A percentile compares a stretch with the other conserved stretches of the same genome.
Evolutionary conservation across 2,329 filamentous ascomycete species (phyloP).

Genomic region (Alternaria postmessia): DNA sequence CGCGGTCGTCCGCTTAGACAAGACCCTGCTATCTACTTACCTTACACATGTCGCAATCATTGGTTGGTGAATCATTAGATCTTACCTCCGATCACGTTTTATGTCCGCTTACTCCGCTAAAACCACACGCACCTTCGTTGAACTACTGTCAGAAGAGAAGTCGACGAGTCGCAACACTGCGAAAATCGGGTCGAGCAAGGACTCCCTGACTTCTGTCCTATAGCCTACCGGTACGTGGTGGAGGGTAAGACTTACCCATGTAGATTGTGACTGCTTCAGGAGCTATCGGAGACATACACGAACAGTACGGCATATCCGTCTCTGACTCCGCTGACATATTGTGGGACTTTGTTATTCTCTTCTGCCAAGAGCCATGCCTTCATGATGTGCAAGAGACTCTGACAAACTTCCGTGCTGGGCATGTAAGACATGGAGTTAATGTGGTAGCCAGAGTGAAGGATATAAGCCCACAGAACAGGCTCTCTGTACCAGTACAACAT

Average conservation of each 20-base stretch:
- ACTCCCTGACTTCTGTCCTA: not conserved
- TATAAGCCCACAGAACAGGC: not conserved
- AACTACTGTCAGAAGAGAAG: not conserved
- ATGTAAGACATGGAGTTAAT: conserved; percentile 1
- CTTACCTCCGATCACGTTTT: conserved; percentile 3
- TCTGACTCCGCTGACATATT: not conserved
- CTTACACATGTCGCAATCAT: not conserved
- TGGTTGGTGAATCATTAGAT: not conserved
- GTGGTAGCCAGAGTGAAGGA: not conserved
- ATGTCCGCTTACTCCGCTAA: conserved; percentile 16
- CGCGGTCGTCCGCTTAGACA: not conserved
- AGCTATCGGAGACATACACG: not conserved
- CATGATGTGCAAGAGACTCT: not conserved
- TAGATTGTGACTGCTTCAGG: not conserved
- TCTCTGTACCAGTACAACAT: not conserved
- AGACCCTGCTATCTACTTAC: not conserved
- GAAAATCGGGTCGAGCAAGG: not conserved
- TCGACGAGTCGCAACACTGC: not conserved
- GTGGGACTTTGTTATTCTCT: not conserved
- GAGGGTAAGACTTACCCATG: not conserved
- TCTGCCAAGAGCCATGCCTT: not conserved
- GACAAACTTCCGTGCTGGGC: conserved; percentile 1
- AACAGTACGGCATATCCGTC: not conserved
- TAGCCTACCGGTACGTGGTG: not conserved
- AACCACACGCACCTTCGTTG: not conserved